These are phyloP conservation scores for Balakata baccata DNA, from an alignment of 345 rosid genomes.

Conservation along the genomic window DNA sequence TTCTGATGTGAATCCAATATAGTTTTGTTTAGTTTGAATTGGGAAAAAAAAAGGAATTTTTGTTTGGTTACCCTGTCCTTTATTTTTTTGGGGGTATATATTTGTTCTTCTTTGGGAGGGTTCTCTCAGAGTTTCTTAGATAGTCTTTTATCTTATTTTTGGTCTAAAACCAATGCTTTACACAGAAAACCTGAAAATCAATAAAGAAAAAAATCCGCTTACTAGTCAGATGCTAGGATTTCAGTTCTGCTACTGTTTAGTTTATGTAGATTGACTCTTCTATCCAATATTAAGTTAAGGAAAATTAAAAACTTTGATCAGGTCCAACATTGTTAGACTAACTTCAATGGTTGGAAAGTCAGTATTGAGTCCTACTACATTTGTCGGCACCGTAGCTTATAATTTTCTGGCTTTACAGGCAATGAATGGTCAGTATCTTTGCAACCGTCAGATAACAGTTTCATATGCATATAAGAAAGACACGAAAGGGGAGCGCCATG, in stretches of 20 bases:
- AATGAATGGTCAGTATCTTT: conserved; percentile 94
- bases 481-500: conserved; percentile 97
- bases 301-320: not conserved
- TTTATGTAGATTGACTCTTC: not conserved
- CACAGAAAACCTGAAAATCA: not conserved
- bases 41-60: not conserved
- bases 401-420: conserved; percentile 45
- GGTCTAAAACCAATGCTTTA: not conserved
- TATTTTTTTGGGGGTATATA: not conserved
- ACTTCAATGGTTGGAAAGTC: not conserved
- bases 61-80: not conserved
- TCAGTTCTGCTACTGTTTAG: not conserved
- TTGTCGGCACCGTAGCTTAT: not conserved
- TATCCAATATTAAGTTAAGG: not conserved
- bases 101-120: too few relatives aligned
- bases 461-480: conserved; percentile 98
- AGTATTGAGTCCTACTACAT: not conserved
- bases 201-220: too few relatives aligned
- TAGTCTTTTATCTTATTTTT: not conserved
- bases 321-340: not conserved
- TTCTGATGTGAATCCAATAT: not conserved
- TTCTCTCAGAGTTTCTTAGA: not conserved
- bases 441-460: conserved; percentile 94
- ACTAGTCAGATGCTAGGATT: not conserved
- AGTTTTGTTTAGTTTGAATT: not conserved